A percentile compares a stretch with the other conserved stretches of the same genome.
phyloP scores from a whole-genome alignment of 164 flowering plant genomes.

The Brasenia schreberi region DNA sequence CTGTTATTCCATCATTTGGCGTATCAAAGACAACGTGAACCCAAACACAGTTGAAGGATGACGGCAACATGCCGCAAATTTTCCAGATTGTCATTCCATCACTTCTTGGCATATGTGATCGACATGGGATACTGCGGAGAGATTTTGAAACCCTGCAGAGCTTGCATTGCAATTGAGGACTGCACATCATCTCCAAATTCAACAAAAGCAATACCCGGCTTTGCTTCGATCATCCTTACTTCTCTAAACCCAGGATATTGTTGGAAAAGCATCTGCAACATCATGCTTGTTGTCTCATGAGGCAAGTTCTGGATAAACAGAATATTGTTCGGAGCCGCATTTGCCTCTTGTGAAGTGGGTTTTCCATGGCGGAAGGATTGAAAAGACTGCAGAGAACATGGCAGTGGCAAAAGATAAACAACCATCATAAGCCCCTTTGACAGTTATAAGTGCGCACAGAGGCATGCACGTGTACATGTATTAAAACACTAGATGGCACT shows the following conservation, averaged over 20 bases:
- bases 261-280: slow-evolving; percentile 74
- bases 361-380: slow-evolving; percentile 37
- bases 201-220: slow-evolving; percentile 99
- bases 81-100: slow-evolving; percentile 3
- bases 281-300: slow-evolving; percentile 62
- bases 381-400: slow-evolving; percentile 31
- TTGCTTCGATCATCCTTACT: slow-evolving; percentile 85
- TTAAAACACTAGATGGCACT: no score
- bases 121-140: slow-evolving; percentile 74
- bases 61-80: background rate
- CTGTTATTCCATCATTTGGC: no score
- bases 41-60: background rate
- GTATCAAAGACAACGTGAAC: no score
- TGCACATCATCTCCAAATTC: slow-evolving; percentile 85
- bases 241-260: slow-evolving; percentile 91
- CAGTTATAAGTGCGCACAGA: no score
- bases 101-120: slow-evolving; percentile 79
- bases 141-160: slow-evolving; percentile 88
- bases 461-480: no score
- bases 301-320: slow-evolving; percentile 90
- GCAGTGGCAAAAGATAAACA: background rate
- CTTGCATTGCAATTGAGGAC: slow-evolving; percentile 75
- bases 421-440: no score
- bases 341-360: slow-evolving; percentile 37
- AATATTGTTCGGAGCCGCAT: slow-evolving; percentile 70